Base-by-base conservation (phyloP, 257 asterid genomes). In the Marsdenia floribunda region DNA sequence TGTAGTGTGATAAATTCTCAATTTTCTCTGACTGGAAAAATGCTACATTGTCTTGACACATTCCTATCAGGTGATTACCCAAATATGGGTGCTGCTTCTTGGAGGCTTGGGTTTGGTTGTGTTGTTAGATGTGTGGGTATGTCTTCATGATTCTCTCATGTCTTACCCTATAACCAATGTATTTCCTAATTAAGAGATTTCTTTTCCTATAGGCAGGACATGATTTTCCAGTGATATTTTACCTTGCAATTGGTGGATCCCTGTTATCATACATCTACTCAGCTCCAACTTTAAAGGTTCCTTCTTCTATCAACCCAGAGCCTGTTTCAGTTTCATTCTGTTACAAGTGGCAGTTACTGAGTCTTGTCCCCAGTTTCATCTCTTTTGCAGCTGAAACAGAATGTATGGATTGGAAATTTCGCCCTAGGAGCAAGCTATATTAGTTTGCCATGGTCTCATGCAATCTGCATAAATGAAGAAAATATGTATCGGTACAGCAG, bases 341-440 rank as follows among this genome's bases (percentile, higher is more conserved):
- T 1, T 55, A 10, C 29, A 72, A 10, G 21, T 21, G 26, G 65
- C 21, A 46, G 40, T 44, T 22, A 19, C 12, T 35, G 33, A 46
- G 11, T 5, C 35, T 52, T 40, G 50, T 47, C 15, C 50, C 21
- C 46, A 72, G 0, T 52, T 54, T 66, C 21, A 68, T 65, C 57
- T 75, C 35, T 58, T 54, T 81, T 76, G 85, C 92, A 94, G 99
- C 99, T 94, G 80, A 94, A 94, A 75, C 97, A 92, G 88, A 92
- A 92, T 76, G 97, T 97, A 87, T 94, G 98, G 98, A 81, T 92
- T 52, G 98, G 98, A 78, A 94, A 94, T 85, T 94, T 92, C 57
- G 99, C 99, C 73, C 86, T 94, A 44, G 99, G 99, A 77, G 92
- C 97, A 80, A 94, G 99, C 86, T 94, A 94, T 71, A 94, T 94